Conservation (phyloP, 2,329 filamentous ascomycete species). For the Grosmannia huntii region DNA sequence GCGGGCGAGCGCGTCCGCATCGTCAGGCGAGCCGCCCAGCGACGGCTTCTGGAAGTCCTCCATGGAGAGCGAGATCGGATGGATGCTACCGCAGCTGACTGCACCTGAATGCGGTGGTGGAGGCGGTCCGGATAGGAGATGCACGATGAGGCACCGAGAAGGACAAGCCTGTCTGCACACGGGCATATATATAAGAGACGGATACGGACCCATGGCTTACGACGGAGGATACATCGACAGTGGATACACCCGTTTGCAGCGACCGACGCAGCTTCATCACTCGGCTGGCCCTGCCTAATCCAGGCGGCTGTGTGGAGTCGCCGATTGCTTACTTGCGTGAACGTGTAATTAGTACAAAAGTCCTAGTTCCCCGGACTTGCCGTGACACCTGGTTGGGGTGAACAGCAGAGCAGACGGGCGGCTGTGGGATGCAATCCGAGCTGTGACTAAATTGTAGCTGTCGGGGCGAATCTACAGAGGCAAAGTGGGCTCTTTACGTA, state of each 20-base stretch:
- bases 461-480: not conserved
- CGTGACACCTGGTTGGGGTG: not conserved
- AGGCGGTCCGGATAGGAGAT: too few species aligned
- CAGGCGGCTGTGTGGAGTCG: not conserved
- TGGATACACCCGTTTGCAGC: not conserved
- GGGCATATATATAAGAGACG: not conserved
- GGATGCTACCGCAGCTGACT: too few species aligned
- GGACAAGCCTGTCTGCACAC: too few species aligned
- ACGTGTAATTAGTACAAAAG: constrained; percentile 2
- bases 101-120: too few species aligned
- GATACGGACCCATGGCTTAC: not conserved
- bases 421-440: not conserved
- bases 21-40: constrained; percentile 8
- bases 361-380: not conserved
- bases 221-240: not conserved
- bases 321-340: not conserved
- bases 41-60: not conserved
- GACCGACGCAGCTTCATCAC: not conserved
- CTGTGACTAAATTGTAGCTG: not conserved
- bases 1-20: constrained; percentile 27
- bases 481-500: not conserved
- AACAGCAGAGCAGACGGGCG: not conserved
- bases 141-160: too few species aligned
- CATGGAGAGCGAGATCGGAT: not conserved
- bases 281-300: constrained; percentile 1